These are phyloP conservation scores for Linnemannia exigua DNA, from an alignment of 192 early-diverging fungal genomes.

Conservation along the genomic window DNA sequence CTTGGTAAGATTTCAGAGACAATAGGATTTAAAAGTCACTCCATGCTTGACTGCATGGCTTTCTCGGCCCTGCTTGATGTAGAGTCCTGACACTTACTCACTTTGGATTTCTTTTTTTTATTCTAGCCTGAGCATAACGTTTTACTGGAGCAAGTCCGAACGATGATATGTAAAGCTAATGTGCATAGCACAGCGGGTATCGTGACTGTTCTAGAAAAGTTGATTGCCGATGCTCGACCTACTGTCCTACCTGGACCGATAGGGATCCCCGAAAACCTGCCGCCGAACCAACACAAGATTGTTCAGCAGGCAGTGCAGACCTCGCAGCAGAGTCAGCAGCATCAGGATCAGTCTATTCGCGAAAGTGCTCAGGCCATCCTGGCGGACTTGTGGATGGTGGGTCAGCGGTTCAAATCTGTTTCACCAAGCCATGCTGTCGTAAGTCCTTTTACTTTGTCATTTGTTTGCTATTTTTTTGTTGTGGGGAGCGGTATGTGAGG, in stretches of 20 bases:
- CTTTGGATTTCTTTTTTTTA: neutral
- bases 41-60: neutral
- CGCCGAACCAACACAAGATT: neutral
- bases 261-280: neutral
- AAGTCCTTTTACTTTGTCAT: neutral
- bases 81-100: neutral
- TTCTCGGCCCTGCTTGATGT: neutral
- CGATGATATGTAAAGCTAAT: conserved; percentile 21
- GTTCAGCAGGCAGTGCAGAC: conserved; percentile 15
- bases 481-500: too few relatives aligned
- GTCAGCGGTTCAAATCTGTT: conserved; percentile 50
- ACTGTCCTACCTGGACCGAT: conserved; percentile 27
- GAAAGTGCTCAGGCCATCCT: conserved; percentile 44
- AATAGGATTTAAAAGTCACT: neutral
- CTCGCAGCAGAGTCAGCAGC: neutral
- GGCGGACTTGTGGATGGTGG: conserved; percentile 53
- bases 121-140: conserved; percentile 25
- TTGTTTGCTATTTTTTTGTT: too few relatives aligned
- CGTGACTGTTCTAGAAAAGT: conserved; percentile 24
- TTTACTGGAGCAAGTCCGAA: conserved; percentile 22
- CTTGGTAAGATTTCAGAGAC: conserved; percentile 3
- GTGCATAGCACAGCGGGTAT: neutral
- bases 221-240: conserved; percentile 43
- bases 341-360: conserved; percentile 9
- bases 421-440: conserved; percentile 37